Evolutionary conservation across 2,329 filamentous ascomycete genomes (phyloP).

Genomic region (Dothistroma pini): DNA sequence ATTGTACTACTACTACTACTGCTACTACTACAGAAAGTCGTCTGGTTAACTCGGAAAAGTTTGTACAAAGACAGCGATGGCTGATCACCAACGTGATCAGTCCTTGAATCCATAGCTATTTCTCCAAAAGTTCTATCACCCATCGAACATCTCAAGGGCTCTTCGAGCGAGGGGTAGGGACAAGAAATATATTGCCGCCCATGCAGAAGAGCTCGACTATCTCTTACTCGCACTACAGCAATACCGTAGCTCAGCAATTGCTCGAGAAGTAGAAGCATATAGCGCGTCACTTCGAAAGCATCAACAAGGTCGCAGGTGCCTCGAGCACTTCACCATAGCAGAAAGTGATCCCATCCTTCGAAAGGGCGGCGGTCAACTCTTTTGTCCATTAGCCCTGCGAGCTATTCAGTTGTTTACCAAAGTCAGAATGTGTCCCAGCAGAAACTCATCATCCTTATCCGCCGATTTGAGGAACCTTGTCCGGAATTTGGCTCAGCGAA

Average conservation of each 20-base stretch:
- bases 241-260: neutral
- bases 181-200: too few species aligned
- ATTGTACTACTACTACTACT: slow-evolving; percentile 1
- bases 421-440: neutral
- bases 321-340: too few species aligned
- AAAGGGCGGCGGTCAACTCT: neutral
- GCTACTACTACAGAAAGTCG: neutral
- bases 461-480: neutral
- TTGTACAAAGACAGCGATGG: neutral
- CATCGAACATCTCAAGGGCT: too few species aligned
- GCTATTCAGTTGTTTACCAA: neutral
- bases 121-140: neutral
- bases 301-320: too few species aligned
- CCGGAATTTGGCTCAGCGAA: neutral
- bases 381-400: neutral
- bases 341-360: too few species aligned
- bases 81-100: too few species aligned
- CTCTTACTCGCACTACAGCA: neutral
- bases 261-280: neutral
- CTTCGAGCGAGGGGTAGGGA: too few species aligned
- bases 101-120: too few species aligned
- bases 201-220: neutral
- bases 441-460: neutral
- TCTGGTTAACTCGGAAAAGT: neutral
- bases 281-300: neutral